These are phyloP conservation scores for Perkinsus chesapeaki DNA, from an alignment of 169 alveolate species.

Conservation along the genomic window DNA sequence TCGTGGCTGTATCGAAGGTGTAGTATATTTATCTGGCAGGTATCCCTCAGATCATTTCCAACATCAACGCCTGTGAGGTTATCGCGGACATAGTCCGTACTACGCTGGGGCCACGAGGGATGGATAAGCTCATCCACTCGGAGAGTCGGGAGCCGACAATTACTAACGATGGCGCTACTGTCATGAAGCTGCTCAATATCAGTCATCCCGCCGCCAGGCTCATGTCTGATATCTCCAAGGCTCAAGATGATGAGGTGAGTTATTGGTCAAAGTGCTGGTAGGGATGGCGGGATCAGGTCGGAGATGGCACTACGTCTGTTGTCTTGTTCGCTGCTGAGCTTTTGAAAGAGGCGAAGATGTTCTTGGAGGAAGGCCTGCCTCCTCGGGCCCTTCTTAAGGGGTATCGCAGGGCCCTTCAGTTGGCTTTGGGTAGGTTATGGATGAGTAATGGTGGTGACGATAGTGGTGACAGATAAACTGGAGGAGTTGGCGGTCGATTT, in stretches of 20 bases:
- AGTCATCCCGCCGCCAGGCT: constrained; percentile 97
- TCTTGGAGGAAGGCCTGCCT: constrained; percentile 91
- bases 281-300: constrained; percentile 23
- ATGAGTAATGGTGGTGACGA: not conserved
- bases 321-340: constrained; percentile 88
- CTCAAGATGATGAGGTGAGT: constrained; percentile 93
- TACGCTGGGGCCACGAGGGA: constrained; percentile 95
- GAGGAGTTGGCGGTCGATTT: constrained; percentile 55
- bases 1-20: no score
- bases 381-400: constrained; percentile 89
- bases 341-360: constrained; percentile 83
- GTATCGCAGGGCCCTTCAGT: constrained; percentile 78
- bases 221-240: constrained; percentile 90
- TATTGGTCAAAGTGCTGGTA: constrained; percentile 23
- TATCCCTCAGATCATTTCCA: constrained; percentile 78
- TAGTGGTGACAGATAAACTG: constrained; percentile 32
- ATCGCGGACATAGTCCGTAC: constrained; percentile 85
- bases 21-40: no score
- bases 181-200: constrained; percentile 79
- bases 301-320: constrained; percentile 93
- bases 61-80: constrained; percentile 89
- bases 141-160: constrained; percentile 78
- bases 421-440: constrained; percentile 29
- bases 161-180: constrained; percentile 99
- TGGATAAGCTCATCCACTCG: constrained; percentile 92